Percentiles rank a stretch among this genome's conserved stretches.
These are phyloP conservation scores for Neotropicomus parvogracilis DNA, from an alignment of 1,284 basidiomycete genomes.

Conservation along the genomic window DNA sequence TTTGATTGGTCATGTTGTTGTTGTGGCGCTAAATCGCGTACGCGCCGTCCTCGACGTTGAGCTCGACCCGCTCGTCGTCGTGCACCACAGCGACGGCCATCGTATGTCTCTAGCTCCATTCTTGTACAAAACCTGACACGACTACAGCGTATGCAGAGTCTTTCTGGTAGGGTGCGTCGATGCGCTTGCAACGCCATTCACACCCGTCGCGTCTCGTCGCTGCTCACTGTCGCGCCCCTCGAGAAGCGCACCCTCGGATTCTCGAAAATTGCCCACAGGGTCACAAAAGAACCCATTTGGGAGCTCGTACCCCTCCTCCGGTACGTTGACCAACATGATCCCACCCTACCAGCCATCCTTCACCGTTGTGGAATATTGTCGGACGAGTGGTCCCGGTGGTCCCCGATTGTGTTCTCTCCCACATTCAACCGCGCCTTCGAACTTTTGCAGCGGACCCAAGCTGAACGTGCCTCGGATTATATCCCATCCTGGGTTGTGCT, in stretches of 20 bases:
- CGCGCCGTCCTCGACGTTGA: slow-evolving; percentile 1
- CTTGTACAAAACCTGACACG: not conserved
- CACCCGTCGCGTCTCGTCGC: slow-evolving; percentile 11
- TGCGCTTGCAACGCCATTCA: not conserved
- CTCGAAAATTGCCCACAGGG: slow-evolving; percentile 18
- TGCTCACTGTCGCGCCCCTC: slow-evolving; percentile 20
- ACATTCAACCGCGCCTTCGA: slow-evolving; percentile 36
- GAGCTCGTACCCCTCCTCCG: slow-evolving; percentile 24
- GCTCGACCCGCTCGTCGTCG: slow-evolving; percentile 3
- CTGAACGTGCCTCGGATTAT: not conserved
- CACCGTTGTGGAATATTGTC: slow-evolving; percentile 30
- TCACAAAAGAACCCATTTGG: slow-evolving; percentile 33
- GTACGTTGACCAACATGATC: slow-evolving; percentile 2
- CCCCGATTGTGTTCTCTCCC: slow-evolving; percentile 31
- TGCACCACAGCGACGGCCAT: not conserved
- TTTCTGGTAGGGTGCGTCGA: slow-evolving; percentile 9
- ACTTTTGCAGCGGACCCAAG: slow-evolving; percentile 13
- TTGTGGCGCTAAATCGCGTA: slow-evolving; percentile 35
- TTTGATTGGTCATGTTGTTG: slow-evolving; percentile 38
- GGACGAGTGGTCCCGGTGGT: slow-evolving; percentile 39
- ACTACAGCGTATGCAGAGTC: slow-evolving; percentile 19
- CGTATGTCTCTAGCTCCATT: not conserved
- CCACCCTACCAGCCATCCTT: slow-evolving; percentile 24
- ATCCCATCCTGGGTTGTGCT: slow-evolving; percentile 53
- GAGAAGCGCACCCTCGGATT: slow-evolving; percentile 23